Evolutionary conservation across 352 stramenopile species (phyloP), one percentile per base, ranked within the genome.

Genomic region (Globisporangium nodosum): DNA sequence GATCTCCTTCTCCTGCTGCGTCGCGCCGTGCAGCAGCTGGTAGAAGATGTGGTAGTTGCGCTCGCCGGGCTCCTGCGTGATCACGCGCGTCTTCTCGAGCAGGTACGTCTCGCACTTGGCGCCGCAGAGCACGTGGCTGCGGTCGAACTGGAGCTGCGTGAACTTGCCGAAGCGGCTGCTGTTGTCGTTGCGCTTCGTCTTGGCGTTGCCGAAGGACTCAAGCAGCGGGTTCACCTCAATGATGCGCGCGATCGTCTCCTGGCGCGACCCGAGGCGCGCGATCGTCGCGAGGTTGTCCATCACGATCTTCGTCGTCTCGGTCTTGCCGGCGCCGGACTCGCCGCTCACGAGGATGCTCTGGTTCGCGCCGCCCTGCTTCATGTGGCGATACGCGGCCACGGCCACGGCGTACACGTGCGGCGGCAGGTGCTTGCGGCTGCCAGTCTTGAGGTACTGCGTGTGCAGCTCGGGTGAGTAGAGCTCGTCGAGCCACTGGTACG

Each of bases 161-260:
- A 97, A 98, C 71, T 98, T 98, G 51, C 96, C 96, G 65, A 98
- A 99, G 37, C 96, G 87, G 63, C 65, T 90, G 7, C 87, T 98
- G 70, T 99, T 99, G 78, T 98, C 92, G 71, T 99, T 99, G 27
- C 96, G 85, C 15, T 97, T 87, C 3, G 96, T 99, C 61, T 97
- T 96, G 33, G 96, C 96, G 71, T 99, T 99, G 35, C 97, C 97
- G 69, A 99, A 99, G 31, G 91, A 94, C 76, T 99, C 97, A 9
- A 99, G 85, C 49, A 99, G 78, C 27, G 97, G 97, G 68, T 99
- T 99, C 20, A 97, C 96, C 46, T 97, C 88, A 13, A 99, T 78
- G 55, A 99, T 98, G 46, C 90, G 80, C 15, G 87, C 79, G 61
- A 96, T 88, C 24, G 91, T 94, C 87, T 73, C 61, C 16, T 76